Evolutionary conservation across 2,329 filamentous ascomycete species (phyloP).

Genomic region (Emydomyces testavorans): DNA sequence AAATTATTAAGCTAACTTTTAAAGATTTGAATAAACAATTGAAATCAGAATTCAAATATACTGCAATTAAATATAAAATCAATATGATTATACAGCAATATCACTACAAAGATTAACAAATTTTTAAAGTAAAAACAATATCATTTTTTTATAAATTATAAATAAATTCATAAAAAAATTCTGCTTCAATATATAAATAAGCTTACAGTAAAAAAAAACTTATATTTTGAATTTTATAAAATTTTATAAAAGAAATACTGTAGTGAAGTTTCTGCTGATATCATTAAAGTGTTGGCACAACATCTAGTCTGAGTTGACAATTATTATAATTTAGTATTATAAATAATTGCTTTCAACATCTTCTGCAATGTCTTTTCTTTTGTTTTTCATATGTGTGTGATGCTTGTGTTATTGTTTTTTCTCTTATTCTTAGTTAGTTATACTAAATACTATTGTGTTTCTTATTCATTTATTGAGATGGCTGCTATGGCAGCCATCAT

Average conservation of each 20-base stretch:
- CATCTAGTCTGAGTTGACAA: too few relatives aligned
- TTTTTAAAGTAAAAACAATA: not conserved
- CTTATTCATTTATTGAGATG: too few relatives aligned
- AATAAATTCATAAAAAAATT: not conserved
- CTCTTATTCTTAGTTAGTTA: too few relatives aligned
- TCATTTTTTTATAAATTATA: not conserved
- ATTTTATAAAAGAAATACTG: slow-evolving; percentile 3
- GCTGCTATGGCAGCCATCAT: too few relatives aligned
- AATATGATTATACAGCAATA: not conserved
- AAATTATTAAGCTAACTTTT: slow-evolving; percentile 6
- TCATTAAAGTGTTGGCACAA: too few relatives aligned
- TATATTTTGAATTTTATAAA: not conserved
- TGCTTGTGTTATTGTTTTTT: too few relatives aligned
- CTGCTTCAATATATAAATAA: slow-evolving; percentile 7
- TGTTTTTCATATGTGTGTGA: too few relatives aligned
- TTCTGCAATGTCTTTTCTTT: too few relatives aligned
- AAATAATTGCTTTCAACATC: too few relatives aligned
- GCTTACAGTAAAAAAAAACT: not conserved
- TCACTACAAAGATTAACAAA: not conserved
- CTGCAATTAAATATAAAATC: slow-evolving; percentile 4
- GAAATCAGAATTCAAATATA: not conserved
- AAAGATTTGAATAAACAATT: slow-evolving; percentile 7
- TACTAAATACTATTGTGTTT: too few relatives aligned
- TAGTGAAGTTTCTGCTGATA: too few relatives aligned
- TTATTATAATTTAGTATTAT: too few relatives aligned